Percentiles rank a stretch among this genome's conserved stretches.
Conservation (phyloP, 2,329 filamentous ascomycete genomes). For the Exserohilum turcica region DNA sequence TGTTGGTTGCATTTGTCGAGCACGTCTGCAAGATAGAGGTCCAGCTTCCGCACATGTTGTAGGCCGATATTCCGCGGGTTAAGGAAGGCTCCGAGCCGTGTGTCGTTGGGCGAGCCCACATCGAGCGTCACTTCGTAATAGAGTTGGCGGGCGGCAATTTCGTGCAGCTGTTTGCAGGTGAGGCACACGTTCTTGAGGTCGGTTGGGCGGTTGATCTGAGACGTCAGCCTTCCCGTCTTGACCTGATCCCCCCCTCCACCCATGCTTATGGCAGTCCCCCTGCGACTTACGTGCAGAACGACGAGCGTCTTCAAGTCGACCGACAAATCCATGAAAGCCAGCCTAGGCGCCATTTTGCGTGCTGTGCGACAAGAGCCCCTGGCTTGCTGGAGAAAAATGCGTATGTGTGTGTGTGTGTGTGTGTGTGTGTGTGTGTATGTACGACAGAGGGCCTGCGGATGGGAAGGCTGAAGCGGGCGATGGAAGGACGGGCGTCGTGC, state of each 20-base stretch:
- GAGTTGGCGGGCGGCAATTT: conserved; percentile 53
- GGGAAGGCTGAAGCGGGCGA: background rate
- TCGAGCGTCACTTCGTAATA: conserved; percentile 56
- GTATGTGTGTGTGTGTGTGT: background rate
- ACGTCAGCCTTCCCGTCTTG: conserved; percentile 2
- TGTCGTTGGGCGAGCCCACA: conserved; percentile 53
- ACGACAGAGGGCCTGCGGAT: background rate
- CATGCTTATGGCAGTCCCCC: background rate
- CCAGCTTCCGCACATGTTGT: conserved; percentile 52
- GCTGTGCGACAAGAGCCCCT: background rate
- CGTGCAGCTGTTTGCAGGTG: conserved; percentile 53
- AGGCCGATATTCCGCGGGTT: conserved; percentile 55
- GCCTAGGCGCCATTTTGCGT: conserved; percentile 31
- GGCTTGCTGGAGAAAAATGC: background rate
- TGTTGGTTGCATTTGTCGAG: conserved; percentile 52
- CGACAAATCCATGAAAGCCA: conserved; percentile 44
- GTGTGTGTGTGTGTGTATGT: background rate
- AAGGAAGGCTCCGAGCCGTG: conserved; percentile 52
- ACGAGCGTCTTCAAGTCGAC: conserved; percentile 49
- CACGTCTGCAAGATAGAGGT: conserved; percentile 54
- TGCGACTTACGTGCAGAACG: conserved; percentile 43
- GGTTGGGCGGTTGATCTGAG: conserved; percentile 52
- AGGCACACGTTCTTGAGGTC: conserved; percentile 56
- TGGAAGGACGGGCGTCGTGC: background rate
- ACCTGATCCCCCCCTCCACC: background rate